Conservation (phyloP, 2,329 filamentous ascomycete genomes). For the Beauveria sp. region DNA sequence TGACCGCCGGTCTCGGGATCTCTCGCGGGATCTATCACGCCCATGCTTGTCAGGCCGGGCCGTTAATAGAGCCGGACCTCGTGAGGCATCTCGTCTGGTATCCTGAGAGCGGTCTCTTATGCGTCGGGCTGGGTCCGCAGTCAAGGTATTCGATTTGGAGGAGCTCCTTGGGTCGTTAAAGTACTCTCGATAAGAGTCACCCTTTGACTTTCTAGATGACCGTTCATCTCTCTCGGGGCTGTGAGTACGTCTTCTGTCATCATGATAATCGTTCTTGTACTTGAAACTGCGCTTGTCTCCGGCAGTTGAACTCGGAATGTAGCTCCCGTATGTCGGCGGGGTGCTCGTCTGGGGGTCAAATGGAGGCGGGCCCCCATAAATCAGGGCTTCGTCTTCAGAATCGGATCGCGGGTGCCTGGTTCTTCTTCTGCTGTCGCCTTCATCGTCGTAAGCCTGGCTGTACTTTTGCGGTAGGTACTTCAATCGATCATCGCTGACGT, state of each 20-base stretch:
- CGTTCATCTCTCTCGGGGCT: constrained; percentile 14
- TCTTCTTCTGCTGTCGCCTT: constrained; percentile 13
- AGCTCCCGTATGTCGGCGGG: constrained; percentile 21
- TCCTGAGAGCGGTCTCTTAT: constrained; percentile 29
- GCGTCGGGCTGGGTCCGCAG: constrained; percentile 31
- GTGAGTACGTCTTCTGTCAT: constrained; percentile 8
- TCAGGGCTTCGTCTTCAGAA: constrained; percentile 38
- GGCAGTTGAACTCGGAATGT: constrained; percentile 16
- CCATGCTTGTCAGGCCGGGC: constrained; percentile 16
- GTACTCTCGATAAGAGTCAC: constrained; percentile 11
- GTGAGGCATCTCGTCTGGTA: constrained; percentile 23
- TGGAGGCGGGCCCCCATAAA: constrained; percentile 36
- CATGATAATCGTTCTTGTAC: constrained; percentile 12
- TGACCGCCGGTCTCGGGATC: constrained; percentile 25
- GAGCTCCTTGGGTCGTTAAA: constrained; percentile 30
- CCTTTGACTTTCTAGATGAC: neutral
- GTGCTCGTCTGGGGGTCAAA: constrained; percentile 5
- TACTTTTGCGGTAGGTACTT: constrained; percentile 43
- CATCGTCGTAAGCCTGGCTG: constrained; percentile 27
- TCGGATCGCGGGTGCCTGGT: constrained; percentile 15
- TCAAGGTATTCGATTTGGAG: constrained; percentile 33
- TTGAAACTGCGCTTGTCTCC: constrained; percentile 18
- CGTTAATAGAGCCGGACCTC: constrained; percentile 16
- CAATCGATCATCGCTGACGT: constrained; percentile 30
- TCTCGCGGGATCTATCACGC: constrained; percentile 16